A percentile compares a stretch with the other conserved stretches of the same genome.
phyloP scores from a whole-genome alignment of 345 rosid genomes.

The Hypericum perforatum region DNA sequence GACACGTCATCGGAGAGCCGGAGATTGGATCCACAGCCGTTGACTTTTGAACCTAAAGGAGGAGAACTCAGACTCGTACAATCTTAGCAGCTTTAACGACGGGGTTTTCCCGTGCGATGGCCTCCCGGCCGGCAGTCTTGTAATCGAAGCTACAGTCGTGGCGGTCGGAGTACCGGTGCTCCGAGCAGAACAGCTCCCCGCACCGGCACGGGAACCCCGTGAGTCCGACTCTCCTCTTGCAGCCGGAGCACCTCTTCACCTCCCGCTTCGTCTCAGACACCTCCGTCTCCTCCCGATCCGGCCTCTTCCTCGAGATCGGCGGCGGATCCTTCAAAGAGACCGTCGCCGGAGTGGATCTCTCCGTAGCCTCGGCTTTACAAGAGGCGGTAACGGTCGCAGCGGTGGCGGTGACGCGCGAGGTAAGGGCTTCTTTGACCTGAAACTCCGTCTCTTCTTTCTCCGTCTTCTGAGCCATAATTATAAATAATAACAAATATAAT shows the following conservation, averaged over 20 bases:
- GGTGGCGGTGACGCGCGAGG: conserved; percentile 32
- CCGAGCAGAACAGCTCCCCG: conserved; percentile 88
- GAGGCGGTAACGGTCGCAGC: no score
- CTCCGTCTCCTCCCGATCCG: conserved; percentile 13
- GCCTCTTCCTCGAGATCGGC: not conserved
- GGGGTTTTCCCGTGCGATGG: conserved; percentile 88
- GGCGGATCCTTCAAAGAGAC: conserved; percentile 12
- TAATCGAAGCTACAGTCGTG: conserved; percentile 93
- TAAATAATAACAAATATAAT: no score
- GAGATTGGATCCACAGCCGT: no score
- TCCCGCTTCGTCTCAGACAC: conserved; percentile 33
- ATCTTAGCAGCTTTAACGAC: conserved; percentile 96
- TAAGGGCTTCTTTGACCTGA: conserved; percentile 56
- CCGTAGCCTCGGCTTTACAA: no score
- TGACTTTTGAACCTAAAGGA: no score
- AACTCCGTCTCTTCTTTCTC: conserved; percentile 5
- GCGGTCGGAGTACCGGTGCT: conserved; percentile 94
- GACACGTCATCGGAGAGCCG: no score
- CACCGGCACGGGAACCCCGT: conserved; percentile 97
- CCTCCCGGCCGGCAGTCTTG: conserved; percentile 82
- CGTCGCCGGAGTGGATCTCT: not conserved
- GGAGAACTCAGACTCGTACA: conserved; percentile 44
- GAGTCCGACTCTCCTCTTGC: conserved; percentile 76
- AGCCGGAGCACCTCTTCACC: conserved; percentile 85
- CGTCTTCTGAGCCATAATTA: conserved; percentile 1